Percentiles rank a stretch among this genome's conserved stretches.
Evolutionary conservation across 2,329 filamentous ascomycete species (phyloP).

Genomic region (Aureobasidium sp.): DNA sequence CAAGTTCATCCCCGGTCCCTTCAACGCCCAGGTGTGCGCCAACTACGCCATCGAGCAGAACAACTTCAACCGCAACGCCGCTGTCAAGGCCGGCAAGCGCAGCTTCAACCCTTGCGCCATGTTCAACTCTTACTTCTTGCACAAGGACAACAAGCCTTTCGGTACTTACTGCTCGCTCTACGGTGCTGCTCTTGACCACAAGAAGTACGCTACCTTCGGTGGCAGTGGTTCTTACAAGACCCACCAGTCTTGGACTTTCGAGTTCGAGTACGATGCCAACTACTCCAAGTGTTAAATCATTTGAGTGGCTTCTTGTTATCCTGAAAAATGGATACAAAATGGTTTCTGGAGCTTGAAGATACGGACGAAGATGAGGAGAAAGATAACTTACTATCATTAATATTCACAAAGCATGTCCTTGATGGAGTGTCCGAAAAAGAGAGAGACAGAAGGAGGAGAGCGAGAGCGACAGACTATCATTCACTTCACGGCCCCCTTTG

Average conservation of each 20-base stretch:
- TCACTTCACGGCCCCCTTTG: neutral
- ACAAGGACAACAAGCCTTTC: slow-evolving; percentile 17
- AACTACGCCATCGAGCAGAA: slow-evolving; percentile 21
- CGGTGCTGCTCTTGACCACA: slow-evolving; percentile 14
- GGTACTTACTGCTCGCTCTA: slow-evolving; percentile 22
- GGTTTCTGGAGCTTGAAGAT: neutral
- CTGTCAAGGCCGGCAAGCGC: slow-evolving; percentile 9
- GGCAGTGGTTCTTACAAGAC: slow-evolving; percentile 12
- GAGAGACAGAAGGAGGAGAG: no score
- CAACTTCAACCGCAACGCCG: slow-evolving; percentile 16
- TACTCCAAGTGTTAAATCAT: neutral
- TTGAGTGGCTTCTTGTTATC: neutral
- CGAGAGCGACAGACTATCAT: neutral
- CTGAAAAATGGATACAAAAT: neutral
- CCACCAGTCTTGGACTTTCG: slow-evolving; percentile 11
- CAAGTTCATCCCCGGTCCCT: slow-evolving; percentile 23
- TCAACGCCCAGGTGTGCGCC: slow-evolving; percentile 20
- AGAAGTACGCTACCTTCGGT: slow-evolving; percentile 14
- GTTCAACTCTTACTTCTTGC: slow-evolving; percentile 19
- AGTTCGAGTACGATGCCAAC: neutral
- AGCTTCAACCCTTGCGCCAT: slow-evolving; percentile 17
- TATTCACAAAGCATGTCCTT: neutral
- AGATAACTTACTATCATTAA: neutral
- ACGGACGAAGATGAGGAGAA: neutral
- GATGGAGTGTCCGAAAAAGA: neutral